Percentiles rank a stretch among this genome's conserved stretches.
Conservation (phyloP, 331 rosid species). For the Malus hybrid region DNA sequence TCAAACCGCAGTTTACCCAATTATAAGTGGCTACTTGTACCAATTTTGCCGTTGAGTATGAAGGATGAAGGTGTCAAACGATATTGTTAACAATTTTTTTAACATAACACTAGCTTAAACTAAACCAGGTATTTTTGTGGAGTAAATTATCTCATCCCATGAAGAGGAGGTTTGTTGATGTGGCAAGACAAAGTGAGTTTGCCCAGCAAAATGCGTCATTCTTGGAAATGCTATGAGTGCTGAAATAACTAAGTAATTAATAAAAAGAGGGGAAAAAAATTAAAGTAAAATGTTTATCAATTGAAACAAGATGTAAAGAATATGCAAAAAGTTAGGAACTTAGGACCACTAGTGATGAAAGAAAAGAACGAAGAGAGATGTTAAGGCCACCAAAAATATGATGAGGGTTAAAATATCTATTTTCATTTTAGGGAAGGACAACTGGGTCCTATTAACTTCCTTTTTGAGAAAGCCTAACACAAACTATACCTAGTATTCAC, state of each 20-base stretch:
- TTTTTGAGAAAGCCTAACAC: neutral
- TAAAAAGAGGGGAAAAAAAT: neutral
- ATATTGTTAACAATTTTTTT: neutral
- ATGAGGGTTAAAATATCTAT: neutral
- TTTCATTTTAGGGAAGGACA: slow-evolving; percentile 1
- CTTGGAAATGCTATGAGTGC: neutral
- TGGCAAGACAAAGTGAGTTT: too few species aligned
- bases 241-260: too few species aligned
- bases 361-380: neutral
- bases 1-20: too few species aligned
- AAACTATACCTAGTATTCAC: neutral
- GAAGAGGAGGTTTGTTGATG: too few species aligned
- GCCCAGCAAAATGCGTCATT: too few species aligned
- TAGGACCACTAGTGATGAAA: neutral
- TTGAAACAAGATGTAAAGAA: neutral
- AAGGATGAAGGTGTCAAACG: neutral
- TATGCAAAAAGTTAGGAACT: neutral
- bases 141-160: too few species aligned
- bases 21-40: too few species aligned
- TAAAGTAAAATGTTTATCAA: neutral
- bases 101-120: neutral
- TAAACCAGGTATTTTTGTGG: too few species aligned
- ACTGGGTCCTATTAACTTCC: neutral
- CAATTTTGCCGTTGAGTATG: too few species aligned
- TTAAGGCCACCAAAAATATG: neutral